These are phyloP conservation scores for Metarhizium sp. DNA, from an alignment of 2,329 filamentous ascomycete species.

Conservation along the genomic window DNA sequence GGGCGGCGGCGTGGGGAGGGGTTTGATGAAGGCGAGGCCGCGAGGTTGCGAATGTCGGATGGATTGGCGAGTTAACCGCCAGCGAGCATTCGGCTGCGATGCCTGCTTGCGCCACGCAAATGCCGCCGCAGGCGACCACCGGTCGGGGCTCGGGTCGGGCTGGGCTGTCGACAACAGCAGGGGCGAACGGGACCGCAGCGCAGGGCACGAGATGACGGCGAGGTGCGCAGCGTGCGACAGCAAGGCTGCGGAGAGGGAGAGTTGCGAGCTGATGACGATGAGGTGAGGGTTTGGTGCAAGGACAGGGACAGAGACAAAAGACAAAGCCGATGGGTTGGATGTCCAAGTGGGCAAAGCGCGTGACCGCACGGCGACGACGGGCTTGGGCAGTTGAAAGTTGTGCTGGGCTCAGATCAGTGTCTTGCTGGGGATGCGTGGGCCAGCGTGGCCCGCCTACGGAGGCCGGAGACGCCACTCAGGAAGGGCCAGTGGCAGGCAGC, in stretches of 20 bases:
- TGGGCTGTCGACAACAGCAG: conserved; percentile 1
- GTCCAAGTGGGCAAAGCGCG: conserved; percentile 26
- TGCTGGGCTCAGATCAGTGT: not conserved
- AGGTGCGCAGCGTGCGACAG: not conserved
- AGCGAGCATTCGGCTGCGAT: conserved; percentile 9
- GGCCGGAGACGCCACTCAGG: not conserved
- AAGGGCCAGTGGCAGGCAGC: not conserved
- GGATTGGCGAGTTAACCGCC: not conserved
- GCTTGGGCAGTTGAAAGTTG: conserved; percentile 3
- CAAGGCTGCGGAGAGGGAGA: not conserved
- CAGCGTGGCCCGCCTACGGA: not conserved
- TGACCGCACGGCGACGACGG: conserved; percentile 21
- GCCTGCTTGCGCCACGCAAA: conserved; percentile 25
- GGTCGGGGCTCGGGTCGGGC: conserved; percentile 7
- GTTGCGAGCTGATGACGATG: not conserved
- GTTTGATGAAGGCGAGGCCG: not conserved
- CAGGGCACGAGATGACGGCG: not conserved
- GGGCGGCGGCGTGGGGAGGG: not conserved
- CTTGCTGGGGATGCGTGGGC: not conserved
- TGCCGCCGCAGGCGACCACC: conserved; percentile 7
- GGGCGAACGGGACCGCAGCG: not conserved
- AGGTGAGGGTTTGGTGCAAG: not conserved
- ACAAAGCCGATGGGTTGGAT: conserved; percentile 17
- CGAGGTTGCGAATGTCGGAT: not conserved
- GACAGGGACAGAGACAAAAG: not conserved